Evolutionary conservation across 2,329 filamentous ascomycete species (phyloP), one percentile per base, ranked within the genome.

Genomic region (Diaporthe vexans): DNA sequence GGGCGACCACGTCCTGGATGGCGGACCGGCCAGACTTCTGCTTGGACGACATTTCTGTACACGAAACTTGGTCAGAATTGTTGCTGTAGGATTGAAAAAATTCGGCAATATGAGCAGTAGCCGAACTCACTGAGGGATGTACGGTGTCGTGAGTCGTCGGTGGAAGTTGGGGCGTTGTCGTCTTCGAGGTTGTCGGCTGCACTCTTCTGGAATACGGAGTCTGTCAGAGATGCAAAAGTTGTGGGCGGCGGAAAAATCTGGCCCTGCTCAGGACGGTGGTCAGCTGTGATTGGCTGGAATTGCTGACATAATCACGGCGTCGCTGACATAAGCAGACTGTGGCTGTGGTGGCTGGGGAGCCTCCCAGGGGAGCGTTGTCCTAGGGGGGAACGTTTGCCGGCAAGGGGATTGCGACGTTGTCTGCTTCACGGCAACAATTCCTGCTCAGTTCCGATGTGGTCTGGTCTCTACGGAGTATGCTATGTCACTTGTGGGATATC

Each of bases 1-100:
- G 95, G 84, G 97, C 93, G 87, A 99, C 96, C 86, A 99, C 97
- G 89, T 99, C 96, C 88, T 95, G 93, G 88, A 99, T 98, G 90
- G 97, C 97, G 88, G 95, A 98, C 86, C 95, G 94, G 83, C 93
- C 93, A 82, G 90, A 85, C 88, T 92, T 93, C 88, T 91, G 91
- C 82, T 86, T 84, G 82, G 88, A 85, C 85, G 91, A 92, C 91
- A 93, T 93, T 74, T 89, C 88, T 91, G 84, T 82, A 74, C 72
- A 51, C 75, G 52, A 37, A 35, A 35, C 61, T 21, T 76, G 71
- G 81, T 84, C 79, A 83, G 79, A 78, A 54, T 40, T 68, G n/a
- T 54, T 21, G 73, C 74, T 72, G 65, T 61, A 52, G 74, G 74
- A 75, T 69, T 56, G 35, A 40, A 19, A 29, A 72, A 73, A 56